phyloP scores from a whole-genome alignment of 495 filamentous ascomycete species.

The Penicillium coprophilum region DNA sequence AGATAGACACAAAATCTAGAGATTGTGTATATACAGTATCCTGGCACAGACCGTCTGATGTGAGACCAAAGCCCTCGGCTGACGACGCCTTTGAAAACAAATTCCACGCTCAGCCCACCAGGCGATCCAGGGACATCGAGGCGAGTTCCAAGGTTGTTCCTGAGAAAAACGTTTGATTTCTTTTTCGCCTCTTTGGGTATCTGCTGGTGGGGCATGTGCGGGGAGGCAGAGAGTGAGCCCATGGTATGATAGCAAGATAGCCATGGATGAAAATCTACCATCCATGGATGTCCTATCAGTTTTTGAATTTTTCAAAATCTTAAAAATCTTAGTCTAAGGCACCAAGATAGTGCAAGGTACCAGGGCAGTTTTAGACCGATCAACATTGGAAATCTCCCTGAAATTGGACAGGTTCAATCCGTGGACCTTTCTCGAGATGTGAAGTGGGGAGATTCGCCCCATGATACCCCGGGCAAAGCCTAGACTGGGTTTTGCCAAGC shows the following conservation, averaged over 20 bases:
- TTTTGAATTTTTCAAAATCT: neutral
- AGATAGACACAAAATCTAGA: too few species aligned
- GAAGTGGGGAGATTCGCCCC: neutral
- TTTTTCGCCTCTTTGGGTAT: conserved; percentile 3
- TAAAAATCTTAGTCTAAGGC: neutral
- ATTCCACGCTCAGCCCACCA: neutral
- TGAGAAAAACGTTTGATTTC: conserved; percentile 1
- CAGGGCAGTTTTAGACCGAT: neutral
- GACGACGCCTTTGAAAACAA: conserved; percentile 1
- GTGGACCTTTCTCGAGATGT: neutral
- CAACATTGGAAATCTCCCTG: neutral
- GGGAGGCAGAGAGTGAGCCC: neutral
- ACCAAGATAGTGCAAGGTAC: too few species aligned
- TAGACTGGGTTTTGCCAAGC: neutral
- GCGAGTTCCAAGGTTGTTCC: conserved; percentile 6
- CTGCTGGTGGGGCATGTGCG: conserved; percentile 2
- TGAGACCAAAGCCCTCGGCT: conserved; percentile 12
- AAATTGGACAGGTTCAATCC: neutral
- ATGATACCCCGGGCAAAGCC: neutral
- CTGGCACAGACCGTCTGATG: conserved; percentile 13
- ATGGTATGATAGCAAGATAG: neutral
- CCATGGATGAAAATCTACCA: neutral
- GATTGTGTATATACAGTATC: neutral
- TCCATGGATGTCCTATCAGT: neutral
- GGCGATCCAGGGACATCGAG: neutral